Evolutionary conservation across 768 basidiomycete species (phyloP).

Genomic region (Leucocoprinus birnbaumii): DNA sequence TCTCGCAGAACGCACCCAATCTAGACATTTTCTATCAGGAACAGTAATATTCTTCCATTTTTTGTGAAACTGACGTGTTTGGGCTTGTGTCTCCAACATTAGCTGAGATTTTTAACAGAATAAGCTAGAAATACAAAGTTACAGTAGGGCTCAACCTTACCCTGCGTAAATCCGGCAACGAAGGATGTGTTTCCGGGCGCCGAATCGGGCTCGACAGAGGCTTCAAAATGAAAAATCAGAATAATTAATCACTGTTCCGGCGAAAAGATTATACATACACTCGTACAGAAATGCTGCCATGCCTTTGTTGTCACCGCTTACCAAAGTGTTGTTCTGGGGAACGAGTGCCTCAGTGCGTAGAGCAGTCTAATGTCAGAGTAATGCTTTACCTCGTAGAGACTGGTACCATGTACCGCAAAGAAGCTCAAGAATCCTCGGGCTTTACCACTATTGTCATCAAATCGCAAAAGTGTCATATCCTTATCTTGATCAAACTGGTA

Average conservation of each 20-base stretch:
- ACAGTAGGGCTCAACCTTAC: slow-evolving; percentile 31
- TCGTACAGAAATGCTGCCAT: slow-evolving; percentile 84
- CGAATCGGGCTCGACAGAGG: slow-evolving; percentile 56
- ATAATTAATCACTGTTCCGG: background rate
- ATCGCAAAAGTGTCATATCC: slow-evolving; percentile 63
- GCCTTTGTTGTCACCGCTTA: slow-evolving; percentile 82
- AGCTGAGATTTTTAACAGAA: slow-evolving; percentile 36
- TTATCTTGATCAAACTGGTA: slow-evolving; percentile 77
- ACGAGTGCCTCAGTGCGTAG: slow-evolving; percentile 4
- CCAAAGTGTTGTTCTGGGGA: slow-evolving; percentile 73
- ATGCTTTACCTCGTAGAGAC: slow-evolving; percentile 60
- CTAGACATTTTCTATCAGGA: slow-evolving; percentile 24
- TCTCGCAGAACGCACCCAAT: slow-evolving; percentile 75
- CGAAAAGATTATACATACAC: slow-evolving; percentile 32
- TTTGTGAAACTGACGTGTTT: slow-evolving; percentile 58
- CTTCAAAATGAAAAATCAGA: slow-evolving; percentile 29
- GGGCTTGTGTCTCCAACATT: slow-evolving; percentile 81
- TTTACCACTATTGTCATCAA: slow-evolving; percentile 56
- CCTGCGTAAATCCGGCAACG: slow-evolving; percentile 74
- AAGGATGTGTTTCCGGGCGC: slow-evolving; percentile 71
- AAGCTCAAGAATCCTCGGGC: slow-evolving; percentile 69
- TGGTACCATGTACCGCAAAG: slow-evolving; percentile 79
- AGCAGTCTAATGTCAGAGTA: background rate
- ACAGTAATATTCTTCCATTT: slow-evolving; percentile 6
- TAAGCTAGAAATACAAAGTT: background rate